Conservation (phyloP, 2,329 filamentous ascomycete species). For the Diaporthe destruens region DNA sequence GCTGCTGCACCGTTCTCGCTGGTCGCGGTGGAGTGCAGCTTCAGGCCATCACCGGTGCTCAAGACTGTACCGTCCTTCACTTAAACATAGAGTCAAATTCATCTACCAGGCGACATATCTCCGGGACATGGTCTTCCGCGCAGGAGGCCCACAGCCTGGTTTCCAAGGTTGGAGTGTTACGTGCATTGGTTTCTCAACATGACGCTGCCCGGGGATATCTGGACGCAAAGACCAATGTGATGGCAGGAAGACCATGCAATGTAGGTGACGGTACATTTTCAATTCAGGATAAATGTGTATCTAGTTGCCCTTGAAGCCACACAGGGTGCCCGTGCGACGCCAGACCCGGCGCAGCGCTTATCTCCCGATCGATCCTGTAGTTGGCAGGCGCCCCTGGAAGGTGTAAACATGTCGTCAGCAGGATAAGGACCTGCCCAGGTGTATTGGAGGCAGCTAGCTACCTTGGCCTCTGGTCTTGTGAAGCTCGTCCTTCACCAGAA, state of each 20-base stretch:
- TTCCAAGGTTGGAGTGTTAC: background rate
- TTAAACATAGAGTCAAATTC: background rate
- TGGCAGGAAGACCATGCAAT: background rate
- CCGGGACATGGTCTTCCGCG: conserved; percentile 11
- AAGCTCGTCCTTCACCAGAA: background rate
- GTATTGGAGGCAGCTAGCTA: background rate
- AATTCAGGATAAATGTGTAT: conserved; percentile 10
- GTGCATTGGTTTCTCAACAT: background rate
- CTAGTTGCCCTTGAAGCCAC: background rate
- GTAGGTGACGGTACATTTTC: background rate
- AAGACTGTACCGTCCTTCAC: background rate
- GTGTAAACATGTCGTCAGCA: background rate
- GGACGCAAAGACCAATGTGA: background rate
- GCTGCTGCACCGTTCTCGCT: background rate
- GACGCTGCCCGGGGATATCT: background rate
- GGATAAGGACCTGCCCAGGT: background rate
- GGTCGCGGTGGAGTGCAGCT: too few relatives aligned
- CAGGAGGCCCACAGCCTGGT: background rate
- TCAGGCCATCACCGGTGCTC: too few relatives aligned
- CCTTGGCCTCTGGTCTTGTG: background rate
- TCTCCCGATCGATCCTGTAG: background rate
- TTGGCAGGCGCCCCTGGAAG: too few relatives aligned
- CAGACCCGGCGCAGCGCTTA: background rate
- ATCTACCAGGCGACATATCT: background rate
- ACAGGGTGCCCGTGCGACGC: too few relatives aligned